These are phyloP conservation scores for Scalesia atractyloides DNA, from an alignment of 129 eudicot species.

Conservation along the genomic window DNA sequence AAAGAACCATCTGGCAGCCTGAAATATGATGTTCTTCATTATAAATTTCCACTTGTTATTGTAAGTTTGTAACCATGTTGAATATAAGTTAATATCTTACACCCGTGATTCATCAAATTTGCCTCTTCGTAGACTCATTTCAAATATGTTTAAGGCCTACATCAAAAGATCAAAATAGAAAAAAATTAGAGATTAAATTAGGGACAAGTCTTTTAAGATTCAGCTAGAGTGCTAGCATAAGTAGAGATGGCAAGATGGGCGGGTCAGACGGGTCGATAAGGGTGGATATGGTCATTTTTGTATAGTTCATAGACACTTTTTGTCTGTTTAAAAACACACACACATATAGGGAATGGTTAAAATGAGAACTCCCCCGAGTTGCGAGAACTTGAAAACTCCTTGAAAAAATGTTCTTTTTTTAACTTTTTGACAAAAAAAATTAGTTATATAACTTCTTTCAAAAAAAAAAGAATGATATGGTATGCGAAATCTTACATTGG, in stretches of 20 bases:
- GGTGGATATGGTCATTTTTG: neutral
- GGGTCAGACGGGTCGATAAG: neutral
- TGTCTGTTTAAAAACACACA: neutral
- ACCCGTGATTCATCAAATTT: constrained; percentile 87
- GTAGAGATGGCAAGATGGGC: constrained; percentile 1
- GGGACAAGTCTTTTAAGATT: neutral
- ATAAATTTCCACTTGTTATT: constrained; percentile 10
- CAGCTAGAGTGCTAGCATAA: constrained; percentile 2
- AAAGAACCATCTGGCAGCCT: constrained; percentile 97
- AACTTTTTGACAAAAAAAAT: no score
- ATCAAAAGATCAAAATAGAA: constrained; percentile 18
- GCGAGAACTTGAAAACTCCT: no score
- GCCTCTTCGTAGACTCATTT: constrained; percentile 90
- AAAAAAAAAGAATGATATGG: no score
- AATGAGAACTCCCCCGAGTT: no score
- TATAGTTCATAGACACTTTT: neutral
- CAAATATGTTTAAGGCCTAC: constrained; percentile 92
- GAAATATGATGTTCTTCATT: constrained; percentile 23
- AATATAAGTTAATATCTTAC: constrained; percentile 48
- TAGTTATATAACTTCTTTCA: no score
- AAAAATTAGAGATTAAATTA: constrained; percentile 1
- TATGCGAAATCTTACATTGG: no score
- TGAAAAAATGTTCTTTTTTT: no score
- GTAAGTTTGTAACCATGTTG: constrained; percentile 7
- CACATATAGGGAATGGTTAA: neutral